Base-by-base conservation (phyloP, 2,329 filamentous ascomycete species). In the Xylaria sp. region DNA sequence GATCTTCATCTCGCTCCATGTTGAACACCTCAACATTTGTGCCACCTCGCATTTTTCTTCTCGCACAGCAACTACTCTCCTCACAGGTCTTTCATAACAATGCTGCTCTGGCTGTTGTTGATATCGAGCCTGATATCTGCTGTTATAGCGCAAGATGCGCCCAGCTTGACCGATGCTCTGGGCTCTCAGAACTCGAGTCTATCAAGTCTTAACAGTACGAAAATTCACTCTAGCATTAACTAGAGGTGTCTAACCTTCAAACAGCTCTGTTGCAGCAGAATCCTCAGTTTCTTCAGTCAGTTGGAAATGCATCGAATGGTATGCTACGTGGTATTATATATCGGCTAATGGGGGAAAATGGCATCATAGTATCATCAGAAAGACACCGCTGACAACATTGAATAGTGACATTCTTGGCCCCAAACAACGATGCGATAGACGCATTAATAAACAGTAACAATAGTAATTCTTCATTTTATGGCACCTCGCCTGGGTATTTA, bases 391-490 rank as follows among this genome's bases (percentile, higher is more conserved):
- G 30, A 65, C 46, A 28, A 55, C 25, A 18, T 43, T 13, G 18
- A 7, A 23, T n/a, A 68, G 66, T 90, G 65, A 90, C 89, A 7
- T 78, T 89, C 43, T 81, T 90, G 6, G 87, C 87, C 0, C 87
- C 87, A 0, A 84, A 80, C 74, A 87, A 89, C 73, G 74, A 82
- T 12, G 87, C 86, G 0, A 70, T 84, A 32, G 79, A 80, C 43
- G 76, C 74, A 7, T 69, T 81, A 1, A 71, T 82, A 20, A 80
- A 81, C 32, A 34, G 10, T 34, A 7, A 34, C 32, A 34, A 34
- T 10, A 34, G 6, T 10, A 34, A 10, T 34, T 34, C 32, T 8
- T 34, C 32, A 9, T 34, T 10, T 34, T 9, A 4, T 59, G 77
- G 74, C 36, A 71, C 78, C 2, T 71, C 76, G 59, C 59, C 74